Evolutionary conservation across 164 flowering plant species (phyloP).

Genomic region (Nymphaea thermarum): DNA sequence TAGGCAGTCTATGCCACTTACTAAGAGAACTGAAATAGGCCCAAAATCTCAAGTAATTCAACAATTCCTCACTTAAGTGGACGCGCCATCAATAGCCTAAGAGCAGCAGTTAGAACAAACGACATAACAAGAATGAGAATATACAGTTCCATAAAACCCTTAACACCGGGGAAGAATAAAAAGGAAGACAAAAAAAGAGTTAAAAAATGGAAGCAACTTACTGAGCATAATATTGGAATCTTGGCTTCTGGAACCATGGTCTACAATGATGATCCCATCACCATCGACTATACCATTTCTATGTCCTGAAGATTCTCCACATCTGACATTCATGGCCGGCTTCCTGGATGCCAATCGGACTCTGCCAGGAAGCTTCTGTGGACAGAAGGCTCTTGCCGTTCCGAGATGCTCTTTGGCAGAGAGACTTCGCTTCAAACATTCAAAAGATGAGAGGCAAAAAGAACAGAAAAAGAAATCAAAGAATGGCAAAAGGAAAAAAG

Average conservation of each 20-base stretch:
- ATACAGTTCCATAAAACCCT: too few species aligned
- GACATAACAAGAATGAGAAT: too few species aligned
- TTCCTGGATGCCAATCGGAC: constrained; percentile 4
- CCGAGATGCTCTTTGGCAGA: not conserved
- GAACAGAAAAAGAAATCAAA: not conserved
- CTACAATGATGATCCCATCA: constrained; percentile 82
- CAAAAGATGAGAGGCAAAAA: not conserved
- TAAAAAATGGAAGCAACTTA: constrained; percentile 16
- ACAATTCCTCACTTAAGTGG: not conserved
- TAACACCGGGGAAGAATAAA: too few species aligned
- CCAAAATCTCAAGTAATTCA: not conserved
- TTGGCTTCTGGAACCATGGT: constrained; percentile 84
- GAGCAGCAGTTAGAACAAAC: not conserved
- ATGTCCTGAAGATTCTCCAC: constrained; percentile 20
- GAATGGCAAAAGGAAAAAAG: not conserved
- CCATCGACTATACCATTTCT: constrained; percentile 26
- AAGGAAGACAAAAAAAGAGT: not conserved
- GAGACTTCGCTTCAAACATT: not conserved
- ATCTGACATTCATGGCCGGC: constrained; percentile 18
- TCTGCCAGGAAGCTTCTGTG: not conserved
- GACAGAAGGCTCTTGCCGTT: not conserved
- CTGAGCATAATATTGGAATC: constrained; percentile 89
- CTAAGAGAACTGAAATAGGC: not conserved
- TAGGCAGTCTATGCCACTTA: not conserved
- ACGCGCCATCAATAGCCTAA: not conserved